phyloP scores from a whole-genome alignment of 345 rosid species.

The Leavenworthia alabamica region DNA sequence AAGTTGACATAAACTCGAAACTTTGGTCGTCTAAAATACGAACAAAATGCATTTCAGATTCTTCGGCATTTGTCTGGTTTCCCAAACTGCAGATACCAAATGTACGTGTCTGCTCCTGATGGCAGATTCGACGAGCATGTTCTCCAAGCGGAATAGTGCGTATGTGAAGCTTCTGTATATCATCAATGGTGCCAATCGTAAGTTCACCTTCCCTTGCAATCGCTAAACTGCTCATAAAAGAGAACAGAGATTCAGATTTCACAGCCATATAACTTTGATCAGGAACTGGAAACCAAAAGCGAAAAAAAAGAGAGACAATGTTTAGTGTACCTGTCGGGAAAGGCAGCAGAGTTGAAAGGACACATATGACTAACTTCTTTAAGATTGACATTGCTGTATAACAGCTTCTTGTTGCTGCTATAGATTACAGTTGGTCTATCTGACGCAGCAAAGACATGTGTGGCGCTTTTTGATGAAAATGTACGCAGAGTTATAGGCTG shows the following conservation, averaged over 20 bases:
- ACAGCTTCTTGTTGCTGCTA: conserved; percentile 93
- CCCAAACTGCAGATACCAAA: conserved; percentile 87
- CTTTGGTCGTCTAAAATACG: conserved; percentile 91
- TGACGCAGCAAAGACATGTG: conserved; percentile 93
- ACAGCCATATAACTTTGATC: background rate
- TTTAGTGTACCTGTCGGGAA: conserved; percentile 75
- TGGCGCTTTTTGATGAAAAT: conserved; percentile 82
- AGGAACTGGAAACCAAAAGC: conserved; percentile 23
- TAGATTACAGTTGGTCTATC: conserved; percentile 96
- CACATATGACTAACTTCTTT: conserved; percentile 99
- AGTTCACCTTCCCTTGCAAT: conserved; percentile 98
- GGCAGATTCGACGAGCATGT: conserved; percentile 93
- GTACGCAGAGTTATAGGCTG: conserved; percentile 97
- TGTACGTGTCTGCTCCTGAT: conserved; percentile 93
- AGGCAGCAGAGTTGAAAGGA: conserved; percentile 98
- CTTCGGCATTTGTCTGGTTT: conserved; percentile 69
- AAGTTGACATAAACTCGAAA: conserved; percentile 75
- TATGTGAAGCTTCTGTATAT: conserved; percentile 97
- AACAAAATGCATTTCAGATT: conserved; percentile 72
- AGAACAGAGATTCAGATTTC: conserved; percentile 22
- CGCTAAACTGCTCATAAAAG: conserved; percentile 59
- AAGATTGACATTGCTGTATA: conserved; percentile 92
- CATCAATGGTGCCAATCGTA: conserved; percentile 96
- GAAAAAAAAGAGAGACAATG: background rate
- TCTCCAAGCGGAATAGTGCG: conserved; percentile 97